Evolutionary conservation across 352 stramenopile species (phyloP).

Genomic region (Thalassiosira livingstoniorum): DNA sequence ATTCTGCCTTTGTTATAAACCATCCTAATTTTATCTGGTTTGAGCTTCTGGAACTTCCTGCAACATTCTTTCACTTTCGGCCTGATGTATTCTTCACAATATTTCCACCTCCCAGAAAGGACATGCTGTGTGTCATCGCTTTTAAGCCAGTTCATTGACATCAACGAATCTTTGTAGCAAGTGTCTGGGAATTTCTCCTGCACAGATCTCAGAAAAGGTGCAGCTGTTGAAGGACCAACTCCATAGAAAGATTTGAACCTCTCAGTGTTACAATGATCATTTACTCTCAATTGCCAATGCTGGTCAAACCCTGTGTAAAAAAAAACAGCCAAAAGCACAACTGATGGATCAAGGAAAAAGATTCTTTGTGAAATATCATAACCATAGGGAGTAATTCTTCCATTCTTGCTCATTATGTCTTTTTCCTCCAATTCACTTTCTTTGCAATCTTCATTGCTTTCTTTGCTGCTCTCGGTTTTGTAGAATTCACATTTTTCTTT

Average conservation of each 20-base stretch:
- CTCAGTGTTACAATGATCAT: not conserved
- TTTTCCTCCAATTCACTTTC: too few species aligned
- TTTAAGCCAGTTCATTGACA: conserved; percentile 24
- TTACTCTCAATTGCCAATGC: conserved; percentile 4
- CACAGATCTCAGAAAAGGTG: conserved; percentile 15
- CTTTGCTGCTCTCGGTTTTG: not conserved
- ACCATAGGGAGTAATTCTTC: too few species aligned
- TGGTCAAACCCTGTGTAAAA: conserved; percentile 25
- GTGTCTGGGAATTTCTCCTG: conserved; percentile 10
- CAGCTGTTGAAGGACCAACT: conserved; percentile 3
- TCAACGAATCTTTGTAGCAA: conserved; percentile 19
- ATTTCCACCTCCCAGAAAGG: conserved; percentile 27
- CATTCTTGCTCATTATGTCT: too few species aligned
- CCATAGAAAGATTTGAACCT: conserved; percentile 35
- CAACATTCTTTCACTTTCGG: conserved; percentile 9
- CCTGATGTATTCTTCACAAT: conserved; percentile 17
- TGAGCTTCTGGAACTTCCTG: conserved; percentile 3
- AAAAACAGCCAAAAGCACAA: conserved; percentile 17
- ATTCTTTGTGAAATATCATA: too few species aligned
- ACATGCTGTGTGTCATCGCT: conserved; percentile 12
- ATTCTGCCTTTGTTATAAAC: not conserved
- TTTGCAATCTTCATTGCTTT: too few species aligned
- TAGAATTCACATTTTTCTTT: too few species aligned
- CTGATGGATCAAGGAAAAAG: too few species aligned
- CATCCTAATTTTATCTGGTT: not conserved